Evolutionary conservation across 164 flowering plant species (phyloP), one percentile per base, ranked within the genome.

Genomic region (Magnolia changhungtana): DNA sequence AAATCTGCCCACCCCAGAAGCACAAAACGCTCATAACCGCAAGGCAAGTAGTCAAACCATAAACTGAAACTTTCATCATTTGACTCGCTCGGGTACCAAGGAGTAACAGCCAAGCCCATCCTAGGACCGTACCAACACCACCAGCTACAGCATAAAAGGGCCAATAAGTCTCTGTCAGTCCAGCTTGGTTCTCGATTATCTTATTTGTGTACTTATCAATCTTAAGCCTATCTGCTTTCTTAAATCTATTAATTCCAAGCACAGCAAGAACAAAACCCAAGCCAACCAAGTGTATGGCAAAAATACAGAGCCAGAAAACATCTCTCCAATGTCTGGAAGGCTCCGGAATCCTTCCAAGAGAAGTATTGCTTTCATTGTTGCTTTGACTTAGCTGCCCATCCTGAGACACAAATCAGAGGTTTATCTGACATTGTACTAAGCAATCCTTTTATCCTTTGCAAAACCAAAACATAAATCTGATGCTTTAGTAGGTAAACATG

Each of bases 21-120:
- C 98, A 94, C 71, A 94, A 77, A n/a, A 93, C 92, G 67, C 98
- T 91, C 52, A 94, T 84, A 67, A 94, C 94, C 55, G 97, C 98
- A 81, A 94, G 93, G 79, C 92, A 92, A 76, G 98, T 90, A 58
- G 97, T 94, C 86, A 96, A 81, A 69, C 93, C 86, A 81, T 96
- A 97, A 19, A 94, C 95, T 0, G 98, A 88, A 73, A 96, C 75
- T 85, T 93, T 96, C 96, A 94, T 92, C 94, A 94, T 91, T 50
- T 88, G 89, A 75, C 82, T 90, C 0, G 94, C 93, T 61, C 83
- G 87, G 64, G 96, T 90, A 64, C 97, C 98, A 63, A 94, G 91
- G 65, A 96, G 79, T 76, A 89, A 78, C 81, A 93, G 80, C 99
- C 99, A 96, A 77, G 74, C 76, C 91, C 96, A 90, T 51, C 97